phyloP scores from a whole-genome alignment of 768 basidiomycete genomes.

The Pisolithus marmoratus region DNA sequence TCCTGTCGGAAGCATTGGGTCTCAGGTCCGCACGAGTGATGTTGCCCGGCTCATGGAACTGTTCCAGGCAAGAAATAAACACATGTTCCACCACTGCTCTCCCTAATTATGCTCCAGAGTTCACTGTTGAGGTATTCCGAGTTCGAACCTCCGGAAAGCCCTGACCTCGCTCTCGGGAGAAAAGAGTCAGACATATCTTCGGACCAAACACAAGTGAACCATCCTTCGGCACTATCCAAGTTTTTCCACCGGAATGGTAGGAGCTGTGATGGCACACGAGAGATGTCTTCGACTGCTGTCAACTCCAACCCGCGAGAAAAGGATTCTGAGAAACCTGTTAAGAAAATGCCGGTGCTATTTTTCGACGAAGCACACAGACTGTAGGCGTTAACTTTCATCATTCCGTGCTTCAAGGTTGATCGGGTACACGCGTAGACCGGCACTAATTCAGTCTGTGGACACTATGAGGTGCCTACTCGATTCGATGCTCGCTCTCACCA shows the following conservation, averaged over 20 bases:
- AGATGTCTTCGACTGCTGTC: slow-evolving; percentile 25
- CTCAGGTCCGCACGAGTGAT: slow-evolving; percentile 67
- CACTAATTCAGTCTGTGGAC: slow-evolving; percentile 69
- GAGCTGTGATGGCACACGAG: slow-evolving; percentile 24
- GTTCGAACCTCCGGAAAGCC: slow-evolving; percentile 44
- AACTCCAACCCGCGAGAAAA: slow-evolving; percentile 16
- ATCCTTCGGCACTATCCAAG: slow-evolving; percentile 23
- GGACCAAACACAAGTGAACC: slow-evolving; percentile 38
- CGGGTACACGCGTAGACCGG: slow-evolving; percentile 41
- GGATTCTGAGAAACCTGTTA: slow-evolving; percentile 35
- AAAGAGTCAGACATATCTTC: slow-evolving; percentile 32
- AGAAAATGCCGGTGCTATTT: slow-evolving; percentile 76
- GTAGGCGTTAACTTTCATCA: slow-evolving; percentile 32
- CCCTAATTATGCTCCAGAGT: slow-evolving; percentile 34
- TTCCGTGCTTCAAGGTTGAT: not conserved
- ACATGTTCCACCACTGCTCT: not conserved
- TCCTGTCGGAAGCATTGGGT: slow-evolving; percentile 35
- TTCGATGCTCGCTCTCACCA: slow-evolving; percentile 81
- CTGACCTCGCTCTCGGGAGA: slow-evolving; percentile 17
- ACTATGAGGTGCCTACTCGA: slow-evolving; percentile 83
- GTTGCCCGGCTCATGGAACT: slow-evolving; percentile 80
- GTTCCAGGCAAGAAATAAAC: slow-evolving; percentile 50
- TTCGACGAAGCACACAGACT: slow-evolving; percentile 85
- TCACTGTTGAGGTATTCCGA: slow-evolving; percentile 70
- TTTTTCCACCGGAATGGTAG: slow-evolving; percentile 21